Base-by-base conservation (phyloP, 768 basidiomycete genomes). In the Mycena metata region DNA sequence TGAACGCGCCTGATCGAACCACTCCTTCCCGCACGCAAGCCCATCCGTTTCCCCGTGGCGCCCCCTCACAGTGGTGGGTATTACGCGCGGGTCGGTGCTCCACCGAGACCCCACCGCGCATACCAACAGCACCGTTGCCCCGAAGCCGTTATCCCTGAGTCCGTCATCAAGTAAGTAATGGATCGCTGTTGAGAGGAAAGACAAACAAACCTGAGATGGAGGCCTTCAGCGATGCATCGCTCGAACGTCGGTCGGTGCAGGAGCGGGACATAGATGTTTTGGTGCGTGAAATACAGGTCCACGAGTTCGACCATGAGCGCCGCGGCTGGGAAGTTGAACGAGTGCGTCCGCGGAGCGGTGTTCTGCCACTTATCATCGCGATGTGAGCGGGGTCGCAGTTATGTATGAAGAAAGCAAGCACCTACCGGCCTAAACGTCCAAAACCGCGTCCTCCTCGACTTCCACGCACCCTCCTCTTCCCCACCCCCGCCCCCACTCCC, bases 221-320 rank as follows among this genome's bases (percentile, higher is more conserved):
- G 72, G 0, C 85, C 85, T 5, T 86, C 83, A 1, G 70, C 72
- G 24, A 91, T 71, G 17, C 82, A 79, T 24, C 81, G 79, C 43
- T 90, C 84, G 70, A 96, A 94, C 7, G 87, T 87, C 0, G 89
- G 89, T 4, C 89, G 85, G 72, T 96, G 94, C 8, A 97, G 82
- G 5, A 96, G 82, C 1, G 94, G 93, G 0, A 86, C 72, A 60
- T 85, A 81, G n/a, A 83, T 66, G 73, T 94, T 92, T 65, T 84
- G 61, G 41, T 85, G 69, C 1, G 68, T 66, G 75, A 96, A 97
- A 73, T 91, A 95, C 30, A 88, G 78, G 39, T 90, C 84, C 42
- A 94, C 78, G 45, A 96, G 83, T 0, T 71, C 49, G 10, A 66
- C 49, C 16, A 86, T 80, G 50, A 96, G 84, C 51, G 87, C 88